Evolutionary conservation across 768 basidiomycete genomes (phyloP), one percentile per base, ranked within the genome.

Genomic region (Phaeotremella skinneri): DNA sequence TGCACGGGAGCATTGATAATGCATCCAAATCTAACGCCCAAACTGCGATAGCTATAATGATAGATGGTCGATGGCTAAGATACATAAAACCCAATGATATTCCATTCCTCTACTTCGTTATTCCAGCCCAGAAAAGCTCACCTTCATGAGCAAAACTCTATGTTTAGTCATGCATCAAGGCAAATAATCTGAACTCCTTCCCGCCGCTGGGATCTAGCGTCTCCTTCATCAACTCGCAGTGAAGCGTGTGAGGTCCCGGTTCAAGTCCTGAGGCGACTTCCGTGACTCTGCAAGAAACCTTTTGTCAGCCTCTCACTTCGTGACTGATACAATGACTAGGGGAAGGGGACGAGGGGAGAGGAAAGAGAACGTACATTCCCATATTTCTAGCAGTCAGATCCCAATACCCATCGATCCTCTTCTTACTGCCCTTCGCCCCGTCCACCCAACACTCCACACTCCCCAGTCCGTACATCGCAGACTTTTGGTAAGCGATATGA

Each of bases 141-240:
- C n/a, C n/a, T n/a, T n/a, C n/a, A n/a, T n/a, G n/a, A n/a, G n/a
- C n/a, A n/a, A n/a, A 37, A 37, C 34, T 37, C 7, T 17, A 37
- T 21, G 21, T 23, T 20, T 67, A 72, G 55, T 69, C 68, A 50
- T 72, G 64, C 68, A 69, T 69, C 21, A 72, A 49, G 3, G 70
- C 68, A 43, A 72, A 64, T 49, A 76, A 54, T 17, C 75, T 58
- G 49, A 76, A 76, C 58, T 76, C 75, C 48, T 34, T 63, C 3
- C 71, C 64, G 0, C 75, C 75, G 7, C 57, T 55, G 4, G 75
- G 73, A 58, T 76, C 75, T 13, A 56, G 45, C n/a, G 73, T 74
- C 26, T 74, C 62, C 27, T 63, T 48, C 20, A 73, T 37, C 47
- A 76, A 31, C 37, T 73, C 70, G 47, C 75, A 76, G 31, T 64